These are phyloP conservation scores for Auriscalpium orientale DNA, from an alignment of 768 basidiomycete genomes.

Conservation along the genomic window DNA sequence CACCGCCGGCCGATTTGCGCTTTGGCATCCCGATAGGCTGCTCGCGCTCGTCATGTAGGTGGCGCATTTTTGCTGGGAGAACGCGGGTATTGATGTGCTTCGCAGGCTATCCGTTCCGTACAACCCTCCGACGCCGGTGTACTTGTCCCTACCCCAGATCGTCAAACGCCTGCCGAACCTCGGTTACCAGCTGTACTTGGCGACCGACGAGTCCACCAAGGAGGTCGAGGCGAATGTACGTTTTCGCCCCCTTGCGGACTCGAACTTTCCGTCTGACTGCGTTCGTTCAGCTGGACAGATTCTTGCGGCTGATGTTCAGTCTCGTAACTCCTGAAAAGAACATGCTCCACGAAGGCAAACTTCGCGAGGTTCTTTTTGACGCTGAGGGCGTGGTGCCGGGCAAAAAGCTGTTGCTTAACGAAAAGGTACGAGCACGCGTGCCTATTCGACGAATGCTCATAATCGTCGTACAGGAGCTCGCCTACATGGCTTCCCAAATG, in stretches of 20 bases:
- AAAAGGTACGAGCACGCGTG: slow-evolving; percentile 7
- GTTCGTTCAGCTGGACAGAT: slow-evolving; percentile 14
- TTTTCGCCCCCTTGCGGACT: neutral
- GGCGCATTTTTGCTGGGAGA: neutral
- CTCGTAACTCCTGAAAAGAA: neutral
- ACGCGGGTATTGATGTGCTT: neutral
- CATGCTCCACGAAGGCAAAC: slow-evolving; percentile 2
- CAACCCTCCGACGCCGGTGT: slow-evolving; percentile 44
- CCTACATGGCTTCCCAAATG: slow-evolving; percentile 42
- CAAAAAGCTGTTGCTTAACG: slow-evolving; percentile 5
- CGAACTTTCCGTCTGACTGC: neutral
- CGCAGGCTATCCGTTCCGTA: slow-evolving; percentile 61
- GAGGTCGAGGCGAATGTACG: slow-evolving; percentile 54
- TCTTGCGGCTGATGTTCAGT: slow-evolving; percentile 13
- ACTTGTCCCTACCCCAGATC: slow-evolving; percentile 44
- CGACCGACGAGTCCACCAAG: slow-evolving; percentile 38
- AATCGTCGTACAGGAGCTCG: slow-evolving; percentile 39
- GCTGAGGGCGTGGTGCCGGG: neutral
- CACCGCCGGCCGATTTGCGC: slow-evolving; percentile 55
- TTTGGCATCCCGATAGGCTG: slow-evolving; percentile 64
- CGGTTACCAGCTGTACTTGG: slow-evolving; percentile 66
- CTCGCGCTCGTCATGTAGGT: slow-evolving; percentile 49
- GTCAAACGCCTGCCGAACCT: slow-evolving; percentile 46
- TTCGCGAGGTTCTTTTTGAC: slow-evolving; percentile 7
- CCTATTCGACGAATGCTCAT: neutral